phyloP scores from a whole-genome alignment of 768 basidiomycete species.

The Suillus cothurnatus region DNA sequence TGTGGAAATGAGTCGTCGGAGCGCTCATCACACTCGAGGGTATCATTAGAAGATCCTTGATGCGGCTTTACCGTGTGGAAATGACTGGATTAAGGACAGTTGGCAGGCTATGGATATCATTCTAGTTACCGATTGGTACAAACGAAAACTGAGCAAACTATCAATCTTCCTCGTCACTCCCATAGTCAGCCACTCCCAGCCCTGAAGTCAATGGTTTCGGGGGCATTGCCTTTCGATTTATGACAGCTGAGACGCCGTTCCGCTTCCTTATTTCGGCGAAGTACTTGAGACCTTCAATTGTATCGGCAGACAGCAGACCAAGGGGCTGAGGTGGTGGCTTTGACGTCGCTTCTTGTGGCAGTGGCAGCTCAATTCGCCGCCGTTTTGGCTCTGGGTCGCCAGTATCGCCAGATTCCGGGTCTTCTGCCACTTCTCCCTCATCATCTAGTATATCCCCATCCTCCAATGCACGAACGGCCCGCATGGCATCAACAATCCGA shows the following conservation, averaged over 20 bases:
- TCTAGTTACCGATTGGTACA: background rate
- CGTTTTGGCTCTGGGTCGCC: constrained; percentile 42
- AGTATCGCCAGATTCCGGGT: constrained; percentile 32
- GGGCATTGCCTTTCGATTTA: constrained; percentile 27
- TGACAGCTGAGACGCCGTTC: constrained; percentile 41
- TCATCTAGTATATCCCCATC: constrained; percentile 58
- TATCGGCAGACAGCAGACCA: constrained; percentile 80
- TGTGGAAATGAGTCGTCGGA: background rate
- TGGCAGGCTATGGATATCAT: background rate
- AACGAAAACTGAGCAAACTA: constrained; percentile 10
- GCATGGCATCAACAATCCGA: constrained; percentile 85
- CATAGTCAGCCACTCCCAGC: constrained; percentile 73
- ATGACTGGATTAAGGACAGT: background rate
- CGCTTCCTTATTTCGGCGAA: constrained; percentile 85
- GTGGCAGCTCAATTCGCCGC: constrained; percentile 32
- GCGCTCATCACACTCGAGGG: background rate
- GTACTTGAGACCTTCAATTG: constrained; percentile 87
- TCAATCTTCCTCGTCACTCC: constrained; percentile 67
- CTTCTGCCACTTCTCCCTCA: constrained; percentile 36
- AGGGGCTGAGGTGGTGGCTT: constrained; percentile 39
- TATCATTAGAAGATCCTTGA: background rate
- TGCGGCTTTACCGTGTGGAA: background rate
- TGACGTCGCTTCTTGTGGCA: constrained; percentile 29
- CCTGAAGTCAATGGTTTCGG: constrained; percentile 40
- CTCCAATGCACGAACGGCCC: constrained; percentile 84